Evolutionary conservation across 306 rosid species (phyloP).

Genomic region (Corylus heterophylla): DNA sequence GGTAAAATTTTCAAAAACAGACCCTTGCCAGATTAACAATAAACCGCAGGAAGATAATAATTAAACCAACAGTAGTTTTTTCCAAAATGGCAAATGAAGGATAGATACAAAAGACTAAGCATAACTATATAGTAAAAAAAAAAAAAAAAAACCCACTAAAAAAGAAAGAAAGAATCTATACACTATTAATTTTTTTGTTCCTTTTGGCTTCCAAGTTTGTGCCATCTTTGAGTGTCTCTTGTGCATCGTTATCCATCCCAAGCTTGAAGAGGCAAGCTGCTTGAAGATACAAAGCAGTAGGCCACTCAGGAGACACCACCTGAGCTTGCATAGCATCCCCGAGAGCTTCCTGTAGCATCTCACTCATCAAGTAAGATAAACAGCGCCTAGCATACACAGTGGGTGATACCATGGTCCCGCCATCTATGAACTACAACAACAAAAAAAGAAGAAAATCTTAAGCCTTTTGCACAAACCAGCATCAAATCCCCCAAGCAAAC

Average conservation of each 20-base stretch:
- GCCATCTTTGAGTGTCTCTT: conserved; percentile 84
- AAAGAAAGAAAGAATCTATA: conserved; percentile 35
- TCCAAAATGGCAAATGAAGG: conserved; percentile 24
- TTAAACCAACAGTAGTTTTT: conserved; percentile 20
- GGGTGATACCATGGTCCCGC: conserved; percentile 97
- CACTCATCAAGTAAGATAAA: conserved; percentile 80
- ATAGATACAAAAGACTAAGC: conserved; percentile 30
- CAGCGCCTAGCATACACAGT: conserved; percentile 90
- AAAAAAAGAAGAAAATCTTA: conserved; percentile 15
- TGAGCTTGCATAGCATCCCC: conserved; percentile 99
- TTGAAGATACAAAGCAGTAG: conserved; percentile 87
- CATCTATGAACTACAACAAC: conserved; percentile 72
- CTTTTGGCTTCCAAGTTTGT: conserved; percentile 81
- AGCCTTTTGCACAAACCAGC: not conserved
- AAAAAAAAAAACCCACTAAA: conserved; percentile 1
- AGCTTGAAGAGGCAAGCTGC: conserved; percentile 86
- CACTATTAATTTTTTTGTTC: conserved; percentile 50
- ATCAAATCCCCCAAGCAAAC: not conserved
- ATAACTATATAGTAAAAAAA: not conserved
- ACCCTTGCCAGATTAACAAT: not conserved
- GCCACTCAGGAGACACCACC: conserved; percentile 90
- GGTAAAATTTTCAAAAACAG: not conserved
- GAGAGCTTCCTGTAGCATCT: conserved; percentile 69
- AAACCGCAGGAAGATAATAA: not conserved
- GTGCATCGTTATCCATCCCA: conserved; percentile 93